Conservation (phyloP, 2,329 filamentous ascomycete species). For the Fusarium illudens region DNA sequence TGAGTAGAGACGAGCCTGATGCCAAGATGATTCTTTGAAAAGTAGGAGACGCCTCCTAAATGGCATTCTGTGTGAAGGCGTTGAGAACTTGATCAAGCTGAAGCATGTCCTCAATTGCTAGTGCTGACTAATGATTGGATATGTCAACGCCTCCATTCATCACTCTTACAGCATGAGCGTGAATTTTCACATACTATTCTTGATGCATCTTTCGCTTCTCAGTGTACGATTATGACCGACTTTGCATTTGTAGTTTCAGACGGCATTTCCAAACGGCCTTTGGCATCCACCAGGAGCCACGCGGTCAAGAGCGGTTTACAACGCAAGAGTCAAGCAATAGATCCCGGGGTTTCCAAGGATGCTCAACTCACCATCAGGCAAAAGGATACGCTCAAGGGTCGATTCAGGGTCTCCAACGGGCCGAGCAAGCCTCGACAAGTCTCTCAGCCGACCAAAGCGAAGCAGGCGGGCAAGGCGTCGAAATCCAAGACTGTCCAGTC, state of each 20-base stretch:
- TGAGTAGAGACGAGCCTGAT: conserved; percentile 19
- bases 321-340: conserved; percentile 13
- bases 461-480: neutral
- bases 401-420: conserved; percentile 8
- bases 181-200: neutral
- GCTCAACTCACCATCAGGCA: conserved; percentile 24
- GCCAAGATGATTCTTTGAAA: neutral
- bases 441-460: neutral
- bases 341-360: neutral
- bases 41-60: neutral
- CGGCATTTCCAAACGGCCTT: conserved; percentile 12
- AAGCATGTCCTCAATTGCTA: neutral
- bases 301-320: conserved; percentile 28
- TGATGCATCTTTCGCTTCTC: neutral
- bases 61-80: neutral
- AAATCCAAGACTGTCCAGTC: neutral
- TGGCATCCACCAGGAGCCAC: conserved; percentile 21
- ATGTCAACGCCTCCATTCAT: neutral
- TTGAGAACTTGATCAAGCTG: neutral
- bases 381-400: conserved; percentile 20
- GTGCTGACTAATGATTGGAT: conserved; percentile 8
- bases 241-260: conserved; percentile 25
- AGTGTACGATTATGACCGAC: conserved; percentile 6
- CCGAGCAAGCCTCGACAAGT: neutral
- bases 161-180: neutral